Evolutionary conservation across 768 basidiomycete genomes (phyloP).

Genomic region (Boletus eberwhitei): DNA sequence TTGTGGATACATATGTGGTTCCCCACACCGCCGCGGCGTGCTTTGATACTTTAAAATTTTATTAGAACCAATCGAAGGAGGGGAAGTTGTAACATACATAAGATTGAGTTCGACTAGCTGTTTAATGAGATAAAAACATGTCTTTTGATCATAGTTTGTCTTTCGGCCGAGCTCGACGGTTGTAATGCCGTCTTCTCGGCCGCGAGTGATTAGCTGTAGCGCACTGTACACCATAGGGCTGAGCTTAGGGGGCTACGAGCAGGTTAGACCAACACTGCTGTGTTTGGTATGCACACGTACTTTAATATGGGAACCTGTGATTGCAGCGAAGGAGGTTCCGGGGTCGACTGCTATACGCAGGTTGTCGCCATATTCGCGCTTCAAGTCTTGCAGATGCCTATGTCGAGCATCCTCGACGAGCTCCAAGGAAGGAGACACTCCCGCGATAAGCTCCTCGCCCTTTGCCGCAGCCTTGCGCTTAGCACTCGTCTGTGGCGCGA

Average conservation of each 20-base stretch:
- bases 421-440: conserved; percentile 44
- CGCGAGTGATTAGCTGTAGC: conserved; percentile 81
- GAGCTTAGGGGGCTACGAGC: conserved; percentile 64
- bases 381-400: conserved; percentile 55
- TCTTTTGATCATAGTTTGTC: conserved; percentile 85
- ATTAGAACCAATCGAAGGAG: neutral
- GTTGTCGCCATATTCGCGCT: conserved; percentile 52
- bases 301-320: conserved; percentile 82
- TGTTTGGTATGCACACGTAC: conserved; percentile 40
- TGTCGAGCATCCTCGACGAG: conserved; percentile 53
- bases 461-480: conserved; percentile 62
- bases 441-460: conserved; percentile 46
- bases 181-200: conserved; percentile 72
- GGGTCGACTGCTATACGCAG: conserved; percentile 75
- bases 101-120: conserved; percentile 70
- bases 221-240: conserved; percentile 83
- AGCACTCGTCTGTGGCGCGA: conserved; percentile 72
- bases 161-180: conserved; percentile 73
- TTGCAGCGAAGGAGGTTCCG: conserved; percentile 69
- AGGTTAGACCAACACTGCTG: conserved; percentile 5
- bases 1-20: conserved; percentile 78
- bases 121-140: conserved; percentile 81
- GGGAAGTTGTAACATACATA: conserved; percentile 46
- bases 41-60: conserved; percentile 54
- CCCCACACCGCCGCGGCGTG: conserved; percentile 72